Evolutionary conservation across 495 filamentous ascomycete genomes (phyloP).

Genomic region (Penicillium fimorum): DNA sequence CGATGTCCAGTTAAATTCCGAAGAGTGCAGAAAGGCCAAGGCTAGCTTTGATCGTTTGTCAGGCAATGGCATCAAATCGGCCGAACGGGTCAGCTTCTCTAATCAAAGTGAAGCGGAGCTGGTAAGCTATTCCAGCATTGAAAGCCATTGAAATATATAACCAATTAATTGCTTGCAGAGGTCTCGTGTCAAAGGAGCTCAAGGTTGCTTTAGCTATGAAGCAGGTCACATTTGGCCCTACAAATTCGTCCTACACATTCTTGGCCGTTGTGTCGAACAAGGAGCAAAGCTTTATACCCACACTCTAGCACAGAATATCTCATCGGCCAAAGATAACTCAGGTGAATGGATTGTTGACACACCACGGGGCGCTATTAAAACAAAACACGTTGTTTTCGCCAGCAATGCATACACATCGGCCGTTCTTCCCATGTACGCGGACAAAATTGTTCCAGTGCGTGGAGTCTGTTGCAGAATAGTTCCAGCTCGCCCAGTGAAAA

Average conservation of each 20-base stretch:
- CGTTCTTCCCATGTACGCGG: conserved; percentile 61
- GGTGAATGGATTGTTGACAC: background rate
- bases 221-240: conserved; percentile 67
- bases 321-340: background rate
- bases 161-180: conserved; percentile 13
- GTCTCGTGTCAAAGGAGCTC: conserved; percentile 44
- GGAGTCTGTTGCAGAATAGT: too few species aligned
- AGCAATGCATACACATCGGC: conserved; percentile 75
- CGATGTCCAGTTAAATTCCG: conserved; percentile 19
- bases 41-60: too few species aligned
- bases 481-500: too few species aligned
- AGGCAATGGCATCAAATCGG: too few species aligned
- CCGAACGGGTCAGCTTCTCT: too few species aligned
- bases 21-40: too few species aligned
- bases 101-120: background rate
- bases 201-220: conserved; percentile 21
- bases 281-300: background rate
- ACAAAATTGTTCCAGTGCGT: conserved; percentile 73
- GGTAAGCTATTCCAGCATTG: background rate
- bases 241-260: conserved; percentile 66
- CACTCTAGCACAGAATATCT: background rate
- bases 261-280: background rate
- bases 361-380: background rate
- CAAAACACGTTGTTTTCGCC: conserved; percentile 62
- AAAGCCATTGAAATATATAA: too few species aligned